Conservation (phyloP, 2,329 filamentous ascomycete species). For the Fusarium phyllophilum region DNA sequence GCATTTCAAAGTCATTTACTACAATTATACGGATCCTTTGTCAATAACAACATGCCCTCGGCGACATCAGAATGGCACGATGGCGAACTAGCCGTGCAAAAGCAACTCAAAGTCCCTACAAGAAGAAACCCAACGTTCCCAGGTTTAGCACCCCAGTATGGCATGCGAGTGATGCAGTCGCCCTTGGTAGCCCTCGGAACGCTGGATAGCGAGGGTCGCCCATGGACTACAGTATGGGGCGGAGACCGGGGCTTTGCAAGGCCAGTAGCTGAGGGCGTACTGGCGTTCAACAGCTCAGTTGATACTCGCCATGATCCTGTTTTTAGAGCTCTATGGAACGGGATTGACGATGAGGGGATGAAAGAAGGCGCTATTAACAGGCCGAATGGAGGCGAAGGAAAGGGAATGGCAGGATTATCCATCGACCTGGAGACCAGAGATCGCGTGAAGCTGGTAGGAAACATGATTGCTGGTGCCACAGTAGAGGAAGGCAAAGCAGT, state of each 20-base stretch:
- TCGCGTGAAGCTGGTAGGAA: slow-evolving; percentile 78
- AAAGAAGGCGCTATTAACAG: slow-evolving; percentile 46
- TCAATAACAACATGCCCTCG: slow-evolving; percentile 42
- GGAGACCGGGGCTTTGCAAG: slow-evolving; percentile 75
- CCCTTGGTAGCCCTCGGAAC: slow-evolving; percentile 80
- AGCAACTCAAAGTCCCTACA: slow-evolving; percentile 66
- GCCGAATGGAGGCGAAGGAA: slow-evolving; percentile 53
- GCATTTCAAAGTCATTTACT: slow-evolving; percentile 3
- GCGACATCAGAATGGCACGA: slow-evolving; percentile 62
- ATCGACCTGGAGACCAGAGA: slow-evolving; percentile 64
- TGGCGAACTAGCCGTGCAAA: slow-evolving; percentile 74
- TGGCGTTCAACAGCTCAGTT: slow-evolving; percentile 72
- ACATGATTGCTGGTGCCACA: slow-evolving; percentile 72
- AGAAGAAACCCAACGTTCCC: slow-evolving; percentile 73
- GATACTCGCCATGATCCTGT: slow-evolving; percentile 76
- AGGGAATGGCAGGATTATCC: slow-evolving; percentile 63
- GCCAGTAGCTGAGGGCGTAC: slow-evolving; percentile 68
- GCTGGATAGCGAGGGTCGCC: slow-evolving; percentile 70
- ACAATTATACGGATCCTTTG: slow-evolving; percentile 4
- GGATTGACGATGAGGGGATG: slow-evolving; percentile 55
- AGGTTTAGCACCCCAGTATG: slow-evolving; percentile 70
- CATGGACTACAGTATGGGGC: slow-evolving; percentile 85
- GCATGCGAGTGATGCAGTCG: slow-evolving; percentile 67
- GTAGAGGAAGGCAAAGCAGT: slow-evolving; percentile 50
- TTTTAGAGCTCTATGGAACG: slow-evolving; percentile 68